These are phyloP conservation scores for Ceratocystiopsis sp. DNA, from an alignment of 2,329 filamentous ascomycete species.

Conservation along the genomic window DNA sequence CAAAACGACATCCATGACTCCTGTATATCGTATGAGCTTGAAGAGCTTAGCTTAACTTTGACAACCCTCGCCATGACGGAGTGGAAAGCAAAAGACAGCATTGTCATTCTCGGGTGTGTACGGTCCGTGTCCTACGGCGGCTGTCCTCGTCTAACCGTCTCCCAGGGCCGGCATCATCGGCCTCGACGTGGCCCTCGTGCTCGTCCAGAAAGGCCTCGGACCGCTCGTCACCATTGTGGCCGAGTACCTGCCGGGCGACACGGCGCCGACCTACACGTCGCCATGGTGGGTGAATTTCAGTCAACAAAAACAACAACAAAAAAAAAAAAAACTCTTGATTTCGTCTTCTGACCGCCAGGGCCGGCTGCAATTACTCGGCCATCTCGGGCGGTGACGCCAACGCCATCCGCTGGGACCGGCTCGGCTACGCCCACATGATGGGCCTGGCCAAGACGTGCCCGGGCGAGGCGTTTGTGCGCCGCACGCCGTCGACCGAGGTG, in stretches of 20 bases:
- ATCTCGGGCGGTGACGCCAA: conserved; percentile 24
- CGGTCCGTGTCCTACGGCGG: background rate
- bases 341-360: conserved; percentile 5
- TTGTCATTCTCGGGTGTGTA: conserved; percentile 3
- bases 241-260: conserved; percentile 24
- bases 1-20: too few species aligned
- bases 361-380: conserved; percentile 27
- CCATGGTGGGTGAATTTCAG: conserved; percentile 22
- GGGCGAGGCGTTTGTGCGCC: conserved; percentile 18
- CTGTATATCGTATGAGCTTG: too few species aligned
- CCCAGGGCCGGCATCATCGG: conserved; percentile 22
- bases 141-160: background rate
- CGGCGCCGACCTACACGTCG: conserved; percentile 21
- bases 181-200: conserved; percentile 21
- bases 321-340: too few species aligned
- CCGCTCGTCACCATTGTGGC: conserved; percentile 20
- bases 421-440: conserved; percentile 22
- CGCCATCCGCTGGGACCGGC: conserved; percentile 23
- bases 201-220: conserved; percentile 18
- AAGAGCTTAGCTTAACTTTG: background rate
- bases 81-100: conserved; percentile 4
- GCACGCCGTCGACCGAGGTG: conserved; percentile 22
- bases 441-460: conserved; percentile 16
- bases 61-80: background rate
- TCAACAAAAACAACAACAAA: too few species aligned